Evolutionary conservation across 371 early-diverging fungal species (phyloP), one percentile per base, ranked within the genome.

Genomic region (Massospora cicadina): DNA sequence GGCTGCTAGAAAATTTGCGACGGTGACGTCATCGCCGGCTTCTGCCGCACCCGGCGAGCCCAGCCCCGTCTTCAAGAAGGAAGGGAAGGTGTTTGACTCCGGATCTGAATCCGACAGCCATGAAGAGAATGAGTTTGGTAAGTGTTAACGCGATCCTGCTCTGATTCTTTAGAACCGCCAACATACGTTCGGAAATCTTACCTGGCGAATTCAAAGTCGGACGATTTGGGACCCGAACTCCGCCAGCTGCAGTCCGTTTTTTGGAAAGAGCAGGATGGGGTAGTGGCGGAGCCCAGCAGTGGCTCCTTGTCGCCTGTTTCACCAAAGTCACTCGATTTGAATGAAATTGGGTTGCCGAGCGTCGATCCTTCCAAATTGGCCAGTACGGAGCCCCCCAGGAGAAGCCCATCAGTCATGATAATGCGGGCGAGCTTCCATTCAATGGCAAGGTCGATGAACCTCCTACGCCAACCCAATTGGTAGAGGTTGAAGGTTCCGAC

Each of bases 91-190:
- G 5, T 17, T 26, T 27, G 60, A 60, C 13, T n/a, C 29, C 23
- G 32, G 13, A 60, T n/a, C 60, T 26, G 33, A 33, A 33, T 17
- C 26, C n/a, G 62, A 28, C 5, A 54, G 43, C 17, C 43, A 21
- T 23, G 62, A 62, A 62, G 62, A 62, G n/a, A 62, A 62, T 62
- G 62, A 62, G 25, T 62, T 62, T 62, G 60, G 60, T 59, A 59
- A 59, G 2, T 43, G 5, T 17, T 17, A 43, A 43, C 26, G 12
- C 12, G 26, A 56, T 56, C 21, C 21, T 21, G 2, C 2, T 26
- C 26, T 26, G 26, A 56, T 56, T 26, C 21, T 7, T 2, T 56
- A 56, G 57, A 56, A 56, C 5, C 57, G 5, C 57, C 21, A 21
- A 23, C 27, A 7, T 23, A 7, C 23, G 2, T 56, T 13, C 2